phyloP scores from a whole-genome alignment of 2,329 filamentous ascomycete species.

The Beauveria rudraprayagi region DNA sequence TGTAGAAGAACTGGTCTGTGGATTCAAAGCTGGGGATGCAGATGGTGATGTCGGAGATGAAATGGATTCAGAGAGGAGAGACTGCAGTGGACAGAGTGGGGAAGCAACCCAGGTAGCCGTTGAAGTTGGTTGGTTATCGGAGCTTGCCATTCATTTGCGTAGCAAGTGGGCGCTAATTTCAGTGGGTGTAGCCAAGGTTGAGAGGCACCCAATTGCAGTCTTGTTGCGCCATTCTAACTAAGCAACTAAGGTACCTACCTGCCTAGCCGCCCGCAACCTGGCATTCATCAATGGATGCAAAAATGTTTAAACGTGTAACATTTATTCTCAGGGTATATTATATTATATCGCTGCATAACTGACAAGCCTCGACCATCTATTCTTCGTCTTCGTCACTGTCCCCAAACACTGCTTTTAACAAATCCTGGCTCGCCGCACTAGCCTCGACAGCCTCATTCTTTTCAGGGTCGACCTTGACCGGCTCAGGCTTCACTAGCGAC shows the following conservation, averaged over 20 bases:
- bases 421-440: slow-evolving; percentile 65
- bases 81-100: not conserved
- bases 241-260: too few relatives aligned
- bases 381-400: slow-evolving; percentile 63
- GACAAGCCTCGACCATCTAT: not conserved
- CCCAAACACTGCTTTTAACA: slow-evolving; percentile 91
- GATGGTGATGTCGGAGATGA: slow-evolving; percentile 6
- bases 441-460: slow-evolving; percentile 62
- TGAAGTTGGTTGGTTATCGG: not conserved
- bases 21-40: not conserved
- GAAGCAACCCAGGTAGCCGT: not conserved
- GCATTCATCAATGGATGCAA: too few relatives aligned
- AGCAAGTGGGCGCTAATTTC: not conserved
- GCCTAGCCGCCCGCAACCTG: not conserved
- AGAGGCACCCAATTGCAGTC: not conserved
- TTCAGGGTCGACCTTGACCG: slow-evolving; percentile 55
- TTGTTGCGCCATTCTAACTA: not conserved
- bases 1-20: not conserved
- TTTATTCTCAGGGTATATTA: not conserved
- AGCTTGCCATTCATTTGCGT: not conserved
- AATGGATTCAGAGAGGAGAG: slow-evolving; percentile 6
- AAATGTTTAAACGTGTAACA: too few relatives aligned
- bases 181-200: not conserved
- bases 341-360: not conserved
- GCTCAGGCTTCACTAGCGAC: slow-evolving; percentile 13